Evolutionary conservation across 306 rosid genomes (phyloP).

Genomic region (Quercus suber): DNA sequence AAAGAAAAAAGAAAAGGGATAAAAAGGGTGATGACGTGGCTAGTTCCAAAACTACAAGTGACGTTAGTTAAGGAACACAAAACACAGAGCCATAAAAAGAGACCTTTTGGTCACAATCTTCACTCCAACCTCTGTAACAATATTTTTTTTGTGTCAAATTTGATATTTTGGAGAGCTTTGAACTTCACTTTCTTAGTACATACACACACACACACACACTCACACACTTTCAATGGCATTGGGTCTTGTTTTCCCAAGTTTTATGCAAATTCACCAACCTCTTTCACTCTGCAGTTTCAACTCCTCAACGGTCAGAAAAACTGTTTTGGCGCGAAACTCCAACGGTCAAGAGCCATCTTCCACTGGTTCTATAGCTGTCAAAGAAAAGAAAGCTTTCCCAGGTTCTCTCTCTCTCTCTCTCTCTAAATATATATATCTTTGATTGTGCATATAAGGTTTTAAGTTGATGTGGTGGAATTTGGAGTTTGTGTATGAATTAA

Average conservation of each 20-base stretch:
- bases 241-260: constrained; percentile 20
- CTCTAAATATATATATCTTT: not conserved
- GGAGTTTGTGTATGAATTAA: not conserved
- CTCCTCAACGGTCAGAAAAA: constrained; percentile 21
- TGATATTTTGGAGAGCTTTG: not conserved
- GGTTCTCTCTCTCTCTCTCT: constrained; percentile 18
- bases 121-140: not conserved
- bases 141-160: not conserved
- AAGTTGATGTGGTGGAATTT: not conserved
- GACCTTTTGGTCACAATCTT: not conserved
- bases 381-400: constrained; percentile 34
- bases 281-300: not conserved
- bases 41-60: constrained; percentile 20
- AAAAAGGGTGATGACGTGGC: constrained; percentile 42
- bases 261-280: constrained; percentile 16
- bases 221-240: constrained; percentile 17
- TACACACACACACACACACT: no score
- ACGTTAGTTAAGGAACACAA: not conserved
- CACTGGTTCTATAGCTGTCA: constrained; percentile 22
- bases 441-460: not conserved
- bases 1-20: not conserved
- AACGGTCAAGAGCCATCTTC: constrained; percentile 33
- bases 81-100: not conserved
- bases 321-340: constrained; percentile 40
- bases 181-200: not conserved